These are phyloP conservation scores for Pistacia vera DNA, from an alignment of 345 rosid species.

Conservation along the genomic window DNA sequence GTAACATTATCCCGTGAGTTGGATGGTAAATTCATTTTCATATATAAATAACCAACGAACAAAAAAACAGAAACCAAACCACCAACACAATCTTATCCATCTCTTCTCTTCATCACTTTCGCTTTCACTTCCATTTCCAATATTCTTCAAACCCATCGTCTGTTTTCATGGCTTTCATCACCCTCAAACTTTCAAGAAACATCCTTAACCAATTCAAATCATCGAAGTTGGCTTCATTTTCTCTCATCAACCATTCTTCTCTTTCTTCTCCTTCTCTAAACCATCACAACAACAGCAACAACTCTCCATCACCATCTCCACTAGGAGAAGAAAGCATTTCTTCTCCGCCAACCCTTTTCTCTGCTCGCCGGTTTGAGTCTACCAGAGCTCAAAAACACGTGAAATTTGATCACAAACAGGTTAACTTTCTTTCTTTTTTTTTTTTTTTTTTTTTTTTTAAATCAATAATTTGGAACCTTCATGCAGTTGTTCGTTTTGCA, in stretches of 20 bases:
- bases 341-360: slow-evolving; percentile 7
- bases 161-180: slow-evolving; percentile 30
- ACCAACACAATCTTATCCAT: too few relatives aligned
- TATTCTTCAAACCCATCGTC: too few relatives aligned
- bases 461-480: neutral
- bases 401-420: slow-evolving; percentile 26
- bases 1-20: too few relatives aligned
- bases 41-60: too few relatives aligned
- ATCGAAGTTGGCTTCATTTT: slow-evolving; percentile 20
- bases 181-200: slow-evolving; percentile 20
- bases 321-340: neutral
- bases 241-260: slow-evolving; percentile 3
- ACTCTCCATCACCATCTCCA: slow-evolving; percentile 1
- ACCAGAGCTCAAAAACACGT: slow-evolving; percentile 25
- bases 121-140: too few relatives aligned
- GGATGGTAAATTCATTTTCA: too few relatives aligned
- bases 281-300: neutral
- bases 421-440: neutral
- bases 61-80: too few relatives aligned
- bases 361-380: slow-evolving; percentile 33
- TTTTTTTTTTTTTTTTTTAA: too few relatives aligned
- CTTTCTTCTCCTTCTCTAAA: neutral
- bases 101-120: too few relatives aligned
- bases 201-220: slow-evolving; percentile 27
- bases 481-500: neutral